These are phyloP conservation scores for Nannizziopsis barbatae DNA, from an alignment of 2,329 filamentous ascomycete species.

Conservation along the genomic window DNA sequence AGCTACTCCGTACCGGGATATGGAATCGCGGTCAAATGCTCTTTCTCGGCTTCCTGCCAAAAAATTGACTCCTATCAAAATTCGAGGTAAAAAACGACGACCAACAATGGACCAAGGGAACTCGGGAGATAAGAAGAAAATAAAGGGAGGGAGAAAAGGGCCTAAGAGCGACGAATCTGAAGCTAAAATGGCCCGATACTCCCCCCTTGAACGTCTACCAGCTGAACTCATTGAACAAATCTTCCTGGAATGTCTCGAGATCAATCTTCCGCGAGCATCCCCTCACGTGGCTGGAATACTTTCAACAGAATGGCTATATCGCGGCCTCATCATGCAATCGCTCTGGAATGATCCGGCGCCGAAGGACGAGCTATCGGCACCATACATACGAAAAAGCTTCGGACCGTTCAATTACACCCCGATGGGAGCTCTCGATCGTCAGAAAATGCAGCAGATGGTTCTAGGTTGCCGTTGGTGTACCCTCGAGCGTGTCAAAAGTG, in stretches of 20 bases:
- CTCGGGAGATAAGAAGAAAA: not conserved
- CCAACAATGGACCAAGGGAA: not conserved
- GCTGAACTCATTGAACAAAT: constrained; percentile 44
- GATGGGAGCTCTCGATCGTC: constrained; percentile 22
- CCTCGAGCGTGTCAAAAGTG: constrained; percentile 23
- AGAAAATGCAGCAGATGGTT: constrained; percentile 24
- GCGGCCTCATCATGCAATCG: constrained; percentile 30
- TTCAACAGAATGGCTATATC: constrained; percentile 33
- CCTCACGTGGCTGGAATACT: constrained; percentile 30
- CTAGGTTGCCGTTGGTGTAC: constrained; percentile 34
- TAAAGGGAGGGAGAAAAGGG: not conserved
- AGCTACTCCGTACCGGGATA: no score
- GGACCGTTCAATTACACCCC: constrained; percentile 27
- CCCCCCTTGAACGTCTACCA: constrained; percentile 36
- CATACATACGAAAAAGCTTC: constrained; percentile 20
- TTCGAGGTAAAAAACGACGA: constrained; percentile 17
- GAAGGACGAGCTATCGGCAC: not conserved
- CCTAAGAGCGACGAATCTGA: constrained; percentile 1
- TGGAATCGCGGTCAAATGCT: not conserved
- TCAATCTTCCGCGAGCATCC: constrained; percentile 37
- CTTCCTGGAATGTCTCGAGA: constrained; percentile 39
- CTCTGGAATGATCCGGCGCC: constrained; percentile 27
- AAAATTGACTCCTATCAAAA: constrained; percentile 23
- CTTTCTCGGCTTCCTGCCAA: not conserved
- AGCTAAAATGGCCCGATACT: not conserved